These are phyloP conservation scores for Podaxis sp. DNA, from an alignment of 768 basidiomycete species.

Conservation along the genomic window DNA sequence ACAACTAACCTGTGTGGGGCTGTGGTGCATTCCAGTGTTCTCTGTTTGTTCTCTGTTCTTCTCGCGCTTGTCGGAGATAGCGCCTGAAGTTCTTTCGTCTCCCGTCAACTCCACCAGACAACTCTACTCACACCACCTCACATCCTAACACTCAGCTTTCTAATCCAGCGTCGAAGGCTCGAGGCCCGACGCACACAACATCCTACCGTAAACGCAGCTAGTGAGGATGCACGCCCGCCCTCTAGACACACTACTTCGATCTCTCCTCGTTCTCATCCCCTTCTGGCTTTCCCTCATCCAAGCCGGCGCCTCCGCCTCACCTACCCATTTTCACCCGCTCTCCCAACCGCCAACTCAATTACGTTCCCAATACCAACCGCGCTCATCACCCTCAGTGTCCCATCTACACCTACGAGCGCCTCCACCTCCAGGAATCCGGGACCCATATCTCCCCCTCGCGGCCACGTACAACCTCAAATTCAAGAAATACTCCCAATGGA, in stretches of 20 bases:
- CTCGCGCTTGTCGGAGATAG: not conserved
- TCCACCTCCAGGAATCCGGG: not conserved
- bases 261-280: not conserved
- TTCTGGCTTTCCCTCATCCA: not conserved
- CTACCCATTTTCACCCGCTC: not conserved
- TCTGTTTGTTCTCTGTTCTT: not conserved
- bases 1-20: too few relatives aligned
- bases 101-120: not conserved
- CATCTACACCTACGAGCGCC: not conserved
- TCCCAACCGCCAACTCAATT: not conserved
- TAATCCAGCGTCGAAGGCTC: not conserved
- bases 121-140: not conserved
- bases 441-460: not conserved
- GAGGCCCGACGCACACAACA: not conserved
- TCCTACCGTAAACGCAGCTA: not conserved
- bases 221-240: not conserved
- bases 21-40: too few relatives aligned
- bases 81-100: not conserved
- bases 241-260: not conserved
- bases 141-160: not conserved
- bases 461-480: slow-evolving; percentile 2
- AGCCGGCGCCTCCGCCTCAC: not conserved
- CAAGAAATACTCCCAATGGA: slow-evolving; percentile 3
- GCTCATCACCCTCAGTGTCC: not conserved
- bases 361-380: not conserved